A percentile compares a stretch with the other conserved stretches of the same genome.
Evolutionary conservation across 345 rosid species (phyloP).

Genomic region (Eucalyptus brandiana): DNA sequence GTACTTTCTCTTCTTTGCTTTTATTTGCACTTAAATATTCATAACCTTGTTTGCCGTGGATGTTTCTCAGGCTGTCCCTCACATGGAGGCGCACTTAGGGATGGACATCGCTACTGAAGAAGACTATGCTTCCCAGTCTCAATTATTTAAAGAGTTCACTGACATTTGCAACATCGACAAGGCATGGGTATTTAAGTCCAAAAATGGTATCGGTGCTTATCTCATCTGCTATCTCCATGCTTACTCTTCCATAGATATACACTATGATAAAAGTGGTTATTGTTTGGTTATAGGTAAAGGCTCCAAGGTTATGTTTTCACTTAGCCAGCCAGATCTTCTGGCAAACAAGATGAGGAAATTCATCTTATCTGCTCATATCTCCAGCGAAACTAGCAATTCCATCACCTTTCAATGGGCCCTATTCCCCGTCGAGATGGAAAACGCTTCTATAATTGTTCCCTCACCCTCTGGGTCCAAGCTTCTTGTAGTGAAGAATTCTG

Average conservation of each 20-base stretch:
- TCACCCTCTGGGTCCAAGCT: constrained; percentile 85
- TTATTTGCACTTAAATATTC: constrained; percentile 8
- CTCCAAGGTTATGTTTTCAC: constrained; percentile 56
- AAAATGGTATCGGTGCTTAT: constrained; percentile 18
- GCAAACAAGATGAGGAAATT: constrained; percentile 67
- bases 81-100: constrained; percentile 26
- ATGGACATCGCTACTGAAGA: constrained; percentile 47
- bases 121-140: constrained; percentile 59
- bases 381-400: constrained; percentile 19
- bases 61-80: constrained; percentile 15
- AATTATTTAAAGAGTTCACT: constrained; percentile 57
- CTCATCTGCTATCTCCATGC: neutral
- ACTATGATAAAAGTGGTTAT: neutral
- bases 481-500: constrained; percentile 65
- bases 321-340: constrained; percentile 75
- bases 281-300: constrained; percentile 24
- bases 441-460: constrained; percentile 54
- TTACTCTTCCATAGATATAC: neutral
- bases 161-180: constrained; percentile 53
- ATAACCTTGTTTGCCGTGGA: constrained; percentile 30
- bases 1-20: neutral
- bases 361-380: constrained; percentile 42
- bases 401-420: constrained; percentile 61
- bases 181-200: constrained; percentile 67
- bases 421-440: constrained; percentile 79